phyloP scores from a whole-genome alignment of 163 green algal species.

The Scenedesmus sp. region DNA sequence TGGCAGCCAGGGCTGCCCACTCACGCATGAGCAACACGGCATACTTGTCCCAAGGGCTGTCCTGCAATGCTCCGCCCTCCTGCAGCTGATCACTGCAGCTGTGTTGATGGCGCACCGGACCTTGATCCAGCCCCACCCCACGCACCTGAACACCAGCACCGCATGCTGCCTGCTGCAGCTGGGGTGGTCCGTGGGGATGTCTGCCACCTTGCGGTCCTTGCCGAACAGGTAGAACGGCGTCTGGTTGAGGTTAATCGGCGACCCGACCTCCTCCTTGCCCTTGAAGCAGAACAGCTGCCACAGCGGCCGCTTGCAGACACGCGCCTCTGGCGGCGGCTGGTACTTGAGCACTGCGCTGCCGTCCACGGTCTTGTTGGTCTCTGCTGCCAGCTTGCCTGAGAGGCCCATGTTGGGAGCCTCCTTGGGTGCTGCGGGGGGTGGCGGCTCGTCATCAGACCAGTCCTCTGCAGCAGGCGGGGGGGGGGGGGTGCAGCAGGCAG shows the following conservation, averaged over 20 bases:
- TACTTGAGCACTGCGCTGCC: constrained; percentile 84
- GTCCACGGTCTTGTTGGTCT: constrained; percentile 83
- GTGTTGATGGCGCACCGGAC: no score
- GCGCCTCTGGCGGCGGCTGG: constrained; percentile 86
- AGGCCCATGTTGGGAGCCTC: constrained; percentile 87
- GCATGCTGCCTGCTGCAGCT: constrained; percentile 98
- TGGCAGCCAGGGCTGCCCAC: no score
- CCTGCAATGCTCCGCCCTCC: background rate
- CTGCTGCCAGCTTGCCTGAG: constrained; percentile 89
- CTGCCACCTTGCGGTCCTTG: constrained; percentile 87
- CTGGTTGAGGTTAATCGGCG: constrained; percentile 87
- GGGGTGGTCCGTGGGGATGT: constrained; percentile 97
- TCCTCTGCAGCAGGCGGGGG: constrained; percentile 23
- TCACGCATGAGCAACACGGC: no score
- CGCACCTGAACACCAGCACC: constrained; percentile 88
- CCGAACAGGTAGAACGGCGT: constrained; percentile 92
- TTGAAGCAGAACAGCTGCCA: constrained; percentile 99
- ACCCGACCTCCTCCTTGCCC: constrained; percentile 68
- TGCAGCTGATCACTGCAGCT: no score
- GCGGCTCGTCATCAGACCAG: constrained; percentile 26
- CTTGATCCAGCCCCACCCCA: background rate
- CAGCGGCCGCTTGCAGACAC: constrained; percentile 69
- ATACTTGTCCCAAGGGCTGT: no score
- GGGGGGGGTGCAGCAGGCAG: background rate
- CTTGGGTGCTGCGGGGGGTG: constrained; percentile 25